Evolutionary conservation across 1,284 basidiomycete genomes (phyloP).

Genomic region (Erythrobasidium hasegawianum): DNA sequence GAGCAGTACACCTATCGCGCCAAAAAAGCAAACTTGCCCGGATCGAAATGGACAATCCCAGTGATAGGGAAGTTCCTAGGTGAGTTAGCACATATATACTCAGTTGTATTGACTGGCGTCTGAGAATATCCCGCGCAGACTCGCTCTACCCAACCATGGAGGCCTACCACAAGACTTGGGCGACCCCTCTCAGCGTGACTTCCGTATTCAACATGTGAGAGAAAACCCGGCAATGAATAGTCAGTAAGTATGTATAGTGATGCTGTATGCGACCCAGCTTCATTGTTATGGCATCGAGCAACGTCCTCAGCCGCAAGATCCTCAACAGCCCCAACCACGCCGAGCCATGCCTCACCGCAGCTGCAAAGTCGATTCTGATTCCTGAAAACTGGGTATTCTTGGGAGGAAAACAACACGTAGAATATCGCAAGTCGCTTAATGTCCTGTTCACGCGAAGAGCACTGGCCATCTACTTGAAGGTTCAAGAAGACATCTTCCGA

Average conservation of each 20-base stretch:
- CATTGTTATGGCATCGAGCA: slow-evolving; percentile 92
- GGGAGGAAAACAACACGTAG: slow-evolving; percentile 86
- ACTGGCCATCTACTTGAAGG: slow-evolving; percentile 77
- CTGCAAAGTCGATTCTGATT: slow-evolving; percentile 81
- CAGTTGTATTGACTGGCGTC: background rate
- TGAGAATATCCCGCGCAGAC: slow-evolving; percentile 57
- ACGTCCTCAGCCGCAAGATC: slow-evolving; percentile 85
- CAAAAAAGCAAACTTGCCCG: slow-evolving; percentile 70
- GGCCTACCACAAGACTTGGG: slow-evolving; percentile 78
- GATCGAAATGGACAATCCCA: slow-evolving; percentile 84
- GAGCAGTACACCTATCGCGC: slow-evolving; percentile 80
- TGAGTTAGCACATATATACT: background rate
- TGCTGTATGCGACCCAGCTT: slow-evolving; percentile 59
- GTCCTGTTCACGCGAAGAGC: slow-evolving; percentile 90
- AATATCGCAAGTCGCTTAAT: slow-evolving; percentile 89
- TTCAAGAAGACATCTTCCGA: slow-evolving; percentile 82
- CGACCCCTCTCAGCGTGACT: slow-evolving; percentile 65
- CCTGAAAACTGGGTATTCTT: slow-evolving; percentile 98
- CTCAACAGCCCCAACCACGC: slow-evolving; percentile 83
- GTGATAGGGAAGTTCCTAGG: slow-evolving; percentile 77
- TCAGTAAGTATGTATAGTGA: background rate
- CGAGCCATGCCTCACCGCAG: slow-evolving; percentile 89
- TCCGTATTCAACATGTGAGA: slow-evolving; percentile 94
- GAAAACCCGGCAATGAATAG: background rate
- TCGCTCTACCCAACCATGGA: slow-evolving; percentile 83